phyloP scores from a whole-genome alignment of 208 protist species.

The Tritrichomonas musculus region DNA sequence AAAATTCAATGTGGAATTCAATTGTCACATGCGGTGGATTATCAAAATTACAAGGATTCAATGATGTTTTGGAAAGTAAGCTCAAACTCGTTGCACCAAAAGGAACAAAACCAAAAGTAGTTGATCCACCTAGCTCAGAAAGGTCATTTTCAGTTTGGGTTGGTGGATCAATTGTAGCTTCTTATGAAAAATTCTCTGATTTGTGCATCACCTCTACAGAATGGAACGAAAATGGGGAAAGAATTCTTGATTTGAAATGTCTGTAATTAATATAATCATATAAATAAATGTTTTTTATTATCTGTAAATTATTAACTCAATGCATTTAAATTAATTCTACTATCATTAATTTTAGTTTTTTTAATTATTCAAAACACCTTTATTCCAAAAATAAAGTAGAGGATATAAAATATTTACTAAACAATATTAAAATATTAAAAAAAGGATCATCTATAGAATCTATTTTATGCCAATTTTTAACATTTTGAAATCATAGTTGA shows the following conservation, averaged over 20 bases:
- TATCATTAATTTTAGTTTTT: too few species aligned
- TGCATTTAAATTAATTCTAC: too few species aligned
- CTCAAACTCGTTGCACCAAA: neutral
- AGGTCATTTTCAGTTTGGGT: neutral
- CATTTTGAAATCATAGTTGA: too few species aligned
- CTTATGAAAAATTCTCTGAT: neutral
- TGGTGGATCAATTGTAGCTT: conserved; percentile 20
- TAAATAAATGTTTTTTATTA: too few species aligned
- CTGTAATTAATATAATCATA: too few species aligned
- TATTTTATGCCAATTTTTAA: too few species aligned
- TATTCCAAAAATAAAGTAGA: too few species aligned
- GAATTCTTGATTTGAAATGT: neutral
- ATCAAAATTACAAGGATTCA: neutral
- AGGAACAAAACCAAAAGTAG: neutral
- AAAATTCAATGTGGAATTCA: neutral
- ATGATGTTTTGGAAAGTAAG: neutral
- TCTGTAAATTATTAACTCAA: too few species aligned
- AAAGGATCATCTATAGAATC: too few species aligned
- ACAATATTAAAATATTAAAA: too few species aligned
- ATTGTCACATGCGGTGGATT: conserved; percentile 1
- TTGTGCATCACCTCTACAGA: neutral
- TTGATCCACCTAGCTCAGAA: neutral
- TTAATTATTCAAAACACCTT: too few species aligned
- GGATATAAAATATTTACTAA: too few species aligned
- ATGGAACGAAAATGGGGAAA: neutral